Conservation (phyloP, 2,329 filamentous ascomycete species). For the Fusarium stilboides region DNA sequence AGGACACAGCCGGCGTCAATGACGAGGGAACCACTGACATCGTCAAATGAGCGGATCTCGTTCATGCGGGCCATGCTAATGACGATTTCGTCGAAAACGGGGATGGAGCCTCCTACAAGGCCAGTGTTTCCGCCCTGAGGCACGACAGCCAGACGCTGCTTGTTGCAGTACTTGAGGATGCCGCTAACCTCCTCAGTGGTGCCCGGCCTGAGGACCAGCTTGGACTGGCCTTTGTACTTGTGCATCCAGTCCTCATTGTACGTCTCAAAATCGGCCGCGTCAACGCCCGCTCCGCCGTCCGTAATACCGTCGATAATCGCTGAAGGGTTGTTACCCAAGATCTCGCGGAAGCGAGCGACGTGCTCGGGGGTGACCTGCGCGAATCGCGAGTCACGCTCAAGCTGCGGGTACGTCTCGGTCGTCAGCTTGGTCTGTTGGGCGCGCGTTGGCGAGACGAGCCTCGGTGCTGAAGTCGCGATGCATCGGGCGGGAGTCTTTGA, state of each 20-base stretch:
- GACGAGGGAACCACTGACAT: constrained; percentile 90
- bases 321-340: constrained; percentile 81
- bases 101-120: constrained; percentile 93
- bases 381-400: constrained; percentile 86
- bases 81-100: constrained; percentile 98
- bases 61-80: constrained; percentile 94
- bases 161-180: constrained; percentile 95
- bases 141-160: constrained; percentile 91
- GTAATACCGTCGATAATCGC: constrained; percentile 89
- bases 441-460: constrained; percentile 47
- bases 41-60: constrained; percentile 90
- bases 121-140: constrained; percentile 98
- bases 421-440: constrained; percentile 74
- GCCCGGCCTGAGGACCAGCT: constrained; percentile 87
- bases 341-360: constrained; percentile 83
- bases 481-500: constrained; percentile 38
- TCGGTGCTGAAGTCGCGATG: constrained; percentile 52
- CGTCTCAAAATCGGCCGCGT: constrained; percentile 85
- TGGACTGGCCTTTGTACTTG: constrained; percentile 94
- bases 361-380: constrained; percentile 81
- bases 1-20: constrained; percentile 93
- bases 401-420: constrained; percentile 85
- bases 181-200: constrained; percentile 91
- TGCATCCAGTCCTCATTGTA: constrained; percentile 99
- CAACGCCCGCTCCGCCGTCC: constrained; percentile 72